phyloP scores from a whole-genome alignment of 306 rosid species.

The Senna tora region DNA sequence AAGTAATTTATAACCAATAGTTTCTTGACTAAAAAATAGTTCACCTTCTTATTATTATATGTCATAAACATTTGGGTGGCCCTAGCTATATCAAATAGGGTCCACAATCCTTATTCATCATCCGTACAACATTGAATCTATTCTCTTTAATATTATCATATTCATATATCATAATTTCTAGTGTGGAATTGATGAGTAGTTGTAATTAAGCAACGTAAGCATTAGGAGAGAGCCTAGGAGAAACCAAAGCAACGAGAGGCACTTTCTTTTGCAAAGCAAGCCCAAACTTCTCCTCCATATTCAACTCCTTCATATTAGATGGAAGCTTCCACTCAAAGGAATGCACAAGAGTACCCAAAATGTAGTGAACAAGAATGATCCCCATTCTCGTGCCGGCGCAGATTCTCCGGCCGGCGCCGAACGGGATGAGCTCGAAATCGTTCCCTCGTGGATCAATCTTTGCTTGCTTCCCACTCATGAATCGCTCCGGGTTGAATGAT shows the following conservation, averaged over 20 bases:
- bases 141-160: too few species aligned
- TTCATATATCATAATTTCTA: too few species aligned
- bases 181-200: too few species aligned
- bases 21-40: too few species aligned
- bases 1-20: too few species aligned
- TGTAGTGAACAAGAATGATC: neutral
- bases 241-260: neutral
- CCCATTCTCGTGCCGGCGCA: slow-evolving; percentile 39
- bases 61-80: too few species aligned
- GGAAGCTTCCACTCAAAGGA: slow-evolving; percentile 13
- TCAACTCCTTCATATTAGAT: neutral
- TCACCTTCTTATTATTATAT: too few species aligned
- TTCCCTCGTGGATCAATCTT: slow-evolving; percentile 39
- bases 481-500: slow-evolving; percentile 36
- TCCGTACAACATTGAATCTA: too few species aligned
- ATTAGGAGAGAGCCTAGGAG: neutral
- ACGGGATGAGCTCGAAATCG: slow-evolving; percentile 42
- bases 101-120: too few species aligned
- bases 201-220: neutral
- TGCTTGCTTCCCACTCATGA: slow-evolving; percentile 19
- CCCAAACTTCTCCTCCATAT: slow-evolving; percentile 13
- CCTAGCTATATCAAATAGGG: too few species aligned
- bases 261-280: slow-evolving; percentile 3
- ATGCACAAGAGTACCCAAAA: slow-evolving; percentile 6
- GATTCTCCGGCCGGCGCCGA: slow-evolving; percentile 44